Evolutionary conservation across 1,139 yeast species (phyloP), one percentile per base, ranked within the genome.

Genomic region (Kodamaea ohmeri): DNA sequence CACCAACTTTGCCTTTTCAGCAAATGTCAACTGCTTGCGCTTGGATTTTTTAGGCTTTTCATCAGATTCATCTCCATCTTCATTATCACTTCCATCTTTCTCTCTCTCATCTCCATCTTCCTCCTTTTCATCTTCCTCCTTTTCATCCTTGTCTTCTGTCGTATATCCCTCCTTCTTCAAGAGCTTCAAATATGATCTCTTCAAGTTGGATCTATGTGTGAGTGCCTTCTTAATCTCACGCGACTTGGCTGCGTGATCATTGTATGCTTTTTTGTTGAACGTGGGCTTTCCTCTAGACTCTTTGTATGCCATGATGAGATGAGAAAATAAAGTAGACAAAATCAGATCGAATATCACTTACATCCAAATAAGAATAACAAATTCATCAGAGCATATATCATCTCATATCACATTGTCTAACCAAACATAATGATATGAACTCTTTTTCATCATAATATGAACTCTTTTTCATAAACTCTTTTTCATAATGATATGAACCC

Each of bases 131-230:
- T 17, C 39, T 38, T 14, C 12, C 27, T 13, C 18, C 31, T 24
- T 39, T 35, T 41, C n/a, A 41, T 42, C 27, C 31, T n/a, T n/a
- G n/a, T n/a, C 16, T 25, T 4, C 16, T 13, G 5, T 25, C 28
- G 15, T 11, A 76, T n/a, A 67, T 59, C 88, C 90, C 51, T 88
- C 94, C 43, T 78, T 75, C 48, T 87, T 87, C 36, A 88, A 62
- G 44, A 88, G 67, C 56, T 89, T 88, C 66, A 87, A 82, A 56
- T 90, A 90, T 42, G 79, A 81, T 57, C 82, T 85, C 65, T 89
- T 78, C 48, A 89, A 73, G 49, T 94, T 72, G n/a, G 96, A 88
- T 46, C 89, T 74, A 54, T 88, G 95, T 2, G 78, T 75, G 48
- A 90, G 73, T 9, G 94, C 83, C 55, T 76, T 77, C 53, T 83